phyloP scores from a whole-genome alignment of 306 rosid genomes.

The Cotoneaster glaucophyllus region DNA sequence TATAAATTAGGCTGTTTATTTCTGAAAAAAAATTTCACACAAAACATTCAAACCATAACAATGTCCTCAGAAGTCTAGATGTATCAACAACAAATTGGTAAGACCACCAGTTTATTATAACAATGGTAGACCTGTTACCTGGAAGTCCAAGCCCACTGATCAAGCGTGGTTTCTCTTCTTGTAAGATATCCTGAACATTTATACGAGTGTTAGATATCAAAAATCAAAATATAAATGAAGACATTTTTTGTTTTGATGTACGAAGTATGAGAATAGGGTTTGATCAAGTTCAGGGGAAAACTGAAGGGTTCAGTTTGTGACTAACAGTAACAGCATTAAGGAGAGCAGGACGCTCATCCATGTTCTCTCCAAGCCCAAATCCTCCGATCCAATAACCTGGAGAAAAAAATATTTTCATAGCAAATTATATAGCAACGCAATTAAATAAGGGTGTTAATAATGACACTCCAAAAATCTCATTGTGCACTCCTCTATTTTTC shows the following conservation, averaged over 20 bases:
- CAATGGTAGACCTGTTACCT: constrained; percentile 38
- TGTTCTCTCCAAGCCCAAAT: constrained; percentile 89
- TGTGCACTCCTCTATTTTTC: no score
- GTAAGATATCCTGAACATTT: constrained; percentile 63
- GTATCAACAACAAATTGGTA: neutral
- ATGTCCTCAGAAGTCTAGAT: constrained; percentile 3
- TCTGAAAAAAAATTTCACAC: neutral
- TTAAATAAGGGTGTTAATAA: neutral
- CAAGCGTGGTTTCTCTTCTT: constrained; percentile 77
- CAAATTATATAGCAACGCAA: neutral
- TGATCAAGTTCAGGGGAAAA: neutral
- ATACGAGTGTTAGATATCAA: neutral
- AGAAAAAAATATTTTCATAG: neutral
- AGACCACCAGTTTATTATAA: neutral
- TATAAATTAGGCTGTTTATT: neutral
- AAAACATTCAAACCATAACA: neutral
- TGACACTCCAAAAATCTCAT: no score
- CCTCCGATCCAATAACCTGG: constrained; percentile 93
- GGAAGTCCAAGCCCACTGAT: constrained; percentile 91
- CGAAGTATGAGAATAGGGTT: neutral
- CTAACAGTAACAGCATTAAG: constrained; percentile 63
- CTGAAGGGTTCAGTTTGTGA: neutral
- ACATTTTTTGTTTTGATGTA: neutral
- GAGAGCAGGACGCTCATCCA: constrained; percentile 73
- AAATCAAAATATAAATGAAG: neutral